phyloP scores from a whole-genome alignment of 192 early-diverging fungal species.

The Dissophora globulifera region DNA sequence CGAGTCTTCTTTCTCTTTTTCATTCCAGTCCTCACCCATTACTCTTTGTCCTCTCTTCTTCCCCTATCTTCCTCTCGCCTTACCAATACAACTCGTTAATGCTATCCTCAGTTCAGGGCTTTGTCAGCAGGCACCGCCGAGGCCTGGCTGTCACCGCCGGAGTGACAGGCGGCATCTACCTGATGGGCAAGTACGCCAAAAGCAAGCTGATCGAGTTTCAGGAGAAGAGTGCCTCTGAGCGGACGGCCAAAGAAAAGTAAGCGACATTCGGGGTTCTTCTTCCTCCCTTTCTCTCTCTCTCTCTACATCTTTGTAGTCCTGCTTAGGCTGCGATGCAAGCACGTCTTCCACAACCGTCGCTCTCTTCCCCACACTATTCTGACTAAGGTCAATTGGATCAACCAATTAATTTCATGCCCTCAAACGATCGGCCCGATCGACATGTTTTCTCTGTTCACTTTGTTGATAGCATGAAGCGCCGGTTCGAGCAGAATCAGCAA shows the following conservation, averaged over 20 bases:
- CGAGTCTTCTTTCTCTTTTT: neutral
- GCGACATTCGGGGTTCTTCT: neutral
- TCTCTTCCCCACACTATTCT: too few species aligned
- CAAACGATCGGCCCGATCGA: neutral
- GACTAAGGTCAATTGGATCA: too few species aligned
- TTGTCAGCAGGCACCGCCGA: slow-evolving; percentile 74
- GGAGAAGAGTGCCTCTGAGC: slow-evolving; percentile 70
- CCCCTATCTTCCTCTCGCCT: neutral
- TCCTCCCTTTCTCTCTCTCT: neutral
- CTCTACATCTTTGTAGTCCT: neutral
- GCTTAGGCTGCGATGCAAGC: too few species aligned
- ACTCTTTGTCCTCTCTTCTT: neutral
- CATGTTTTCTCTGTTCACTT: neutral
- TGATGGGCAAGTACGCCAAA: slow-evolving; percentile 77
- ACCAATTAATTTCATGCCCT: slow-evolving; percentile 1
- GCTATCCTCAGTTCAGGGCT: slow-evolving; percentile 62
- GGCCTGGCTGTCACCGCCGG: slow-evolving; percentile 72
- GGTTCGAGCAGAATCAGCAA: slow-evolving; percentile 94
- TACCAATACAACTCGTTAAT: slow-evolving; percentile 6
- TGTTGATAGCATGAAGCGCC: slow-evolving; percentile 75
- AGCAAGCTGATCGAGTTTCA: slow-evolving; percentile 81
- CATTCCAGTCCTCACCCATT: neutral
- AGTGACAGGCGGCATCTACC: slow-evolving; percentile 76
- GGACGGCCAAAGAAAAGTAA: slow-evolving; percentile 82
- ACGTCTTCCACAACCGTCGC: too few species aligned